Evolutionary conservation across 306 rosid genomes (phyloP).

Genomic region (Spatholobus suberectus): DNA sequence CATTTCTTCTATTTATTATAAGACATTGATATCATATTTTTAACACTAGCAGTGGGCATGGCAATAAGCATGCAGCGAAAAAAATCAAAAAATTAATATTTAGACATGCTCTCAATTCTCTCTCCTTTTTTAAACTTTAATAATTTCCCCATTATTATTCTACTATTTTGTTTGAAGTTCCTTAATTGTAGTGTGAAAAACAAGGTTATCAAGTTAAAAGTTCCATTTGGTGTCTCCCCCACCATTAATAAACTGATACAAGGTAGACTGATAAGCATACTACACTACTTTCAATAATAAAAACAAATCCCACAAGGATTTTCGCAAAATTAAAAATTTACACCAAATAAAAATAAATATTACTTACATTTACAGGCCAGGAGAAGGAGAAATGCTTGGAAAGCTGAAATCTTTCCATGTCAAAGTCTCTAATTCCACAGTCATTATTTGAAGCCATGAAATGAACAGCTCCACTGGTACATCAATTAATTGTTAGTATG

Average conservation of each 20-base stretch:
- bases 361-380: slow-evolving; percentile 84
- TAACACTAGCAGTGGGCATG: not conserved
- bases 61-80: not conserved
- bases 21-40: not conserved
- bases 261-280: not conserved
- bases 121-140: not conserved
- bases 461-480: slow-evolving; percentile 77
- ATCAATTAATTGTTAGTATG: slow-evolving; percentile 27
- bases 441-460: slow-evolving; percentile 90
- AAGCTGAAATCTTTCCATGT: slow-evolving; percentile 85
- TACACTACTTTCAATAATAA: not conserved
- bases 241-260: slow-evolving; percentile 7
- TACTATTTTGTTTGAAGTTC: not conserved
- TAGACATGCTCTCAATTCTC: not conserved
- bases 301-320: not conserved
- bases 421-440: slow-evolving; percentile 77
- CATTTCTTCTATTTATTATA: not conserved
- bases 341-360: not conserved
- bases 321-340: not conserved
- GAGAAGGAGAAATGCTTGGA: slow-evolving; percentile 69
- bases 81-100: not conserved
- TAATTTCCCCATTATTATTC: not conserved
- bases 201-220: not conserved
- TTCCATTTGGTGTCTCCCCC: not conserved
- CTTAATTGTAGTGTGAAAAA: not conserved